Evolutionary conservation across 169 alveolate species (phyloP).

Genomic region (Plasmodium yoelii): DNA sequence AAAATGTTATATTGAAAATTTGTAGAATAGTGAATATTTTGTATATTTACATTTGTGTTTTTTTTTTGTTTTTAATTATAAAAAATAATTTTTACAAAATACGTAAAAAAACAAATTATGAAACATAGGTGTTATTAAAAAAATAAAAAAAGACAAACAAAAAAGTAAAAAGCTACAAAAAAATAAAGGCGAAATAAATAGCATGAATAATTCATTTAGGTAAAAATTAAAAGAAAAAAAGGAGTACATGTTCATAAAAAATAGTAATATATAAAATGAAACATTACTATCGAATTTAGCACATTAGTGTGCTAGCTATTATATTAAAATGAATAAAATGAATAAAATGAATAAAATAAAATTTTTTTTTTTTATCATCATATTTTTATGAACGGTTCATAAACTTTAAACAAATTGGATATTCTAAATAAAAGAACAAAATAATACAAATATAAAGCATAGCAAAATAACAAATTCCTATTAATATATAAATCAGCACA

Average conservation of each 20-base stretch:
- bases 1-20: too few species aligned
- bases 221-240: slow-evolving; percentile 45
- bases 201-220: slow-evolving; percentile 18
- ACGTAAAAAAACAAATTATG: slow-evolving; percentile 2
- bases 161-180: not conserved
- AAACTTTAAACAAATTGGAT: too few species aligned
- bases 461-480: too few species aligned
- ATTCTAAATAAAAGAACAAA: too few species aligned
- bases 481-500: too few species aligned
- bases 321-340: too few species aligned
- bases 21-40: not conserved
- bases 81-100: not conserved
- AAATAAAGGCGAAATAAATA: not conserved
- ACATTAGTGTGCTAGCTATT: too few species aligned
- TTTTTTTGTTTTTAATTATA: slow-evolving; percentile 23
- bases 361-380: too few species aligned
- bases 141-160: not conserved
- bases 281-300: too few species aligned
- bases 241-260: not conserved
- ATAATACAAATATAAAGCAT: too few species aligned
- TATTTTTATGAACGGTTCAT: too few species aligned
- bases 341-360: too few species aligned
- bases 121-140: slow-evolving; percentile 12
- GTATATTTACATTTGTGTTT: slow-evolving; percentile 4
- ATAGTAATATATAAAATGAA: not conserved